Conservation (phyloP, 331 rosid species). For the Quercus tomentella region DNA sequence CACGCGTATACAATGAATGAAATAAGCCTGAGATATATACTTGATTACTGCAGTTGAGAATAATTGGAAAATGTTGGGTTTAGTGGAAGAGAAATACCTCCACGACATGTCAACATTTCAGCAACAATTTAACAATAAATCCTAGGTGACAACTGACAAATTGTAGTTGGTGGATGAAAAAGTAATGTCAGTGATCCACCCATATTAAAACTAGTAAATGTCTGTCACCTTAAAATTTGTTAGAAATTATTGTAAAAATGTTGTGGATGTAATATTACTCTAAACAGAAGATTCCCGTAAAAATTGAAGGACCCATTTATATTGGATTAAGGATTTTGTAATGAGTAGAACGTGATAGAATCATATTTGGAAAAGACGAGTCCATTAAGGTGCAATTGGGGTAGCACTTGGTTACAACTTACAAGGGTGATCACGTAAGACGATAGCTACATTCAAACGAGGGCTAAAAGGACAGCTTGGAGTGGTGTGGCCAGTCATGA, state of each 20-base stretch:
- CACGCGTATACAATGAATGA: background rate
- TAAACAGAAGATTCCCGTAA: background rate
- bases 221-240: too few species aligned
- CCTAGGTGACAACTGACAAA: too few species aligned
- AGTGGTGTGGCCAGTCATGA: conserved; percentile 4
- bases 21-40: too few species aligned
- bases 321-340: conserved; percentile 12
- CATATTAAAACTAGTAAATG: too few species aligned
- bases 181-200: too few species aligned
- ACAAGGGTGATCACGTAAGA: background rate
- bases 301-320: conserved; percentile 22
- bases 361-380: background rate
- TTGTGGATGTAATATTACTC: too few species aligned
- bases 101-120: too few species aligned
- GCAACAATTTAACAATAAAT: too few species aligned
- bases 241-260: too few species aligned
- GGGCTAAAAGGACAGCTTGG: conserved; percentile 14
- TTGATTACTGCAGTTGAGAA: background rate
- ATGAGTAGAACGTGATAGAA: background rate
- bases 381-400: background rate
- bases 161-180: too few species aligned
- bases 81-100: background rate
- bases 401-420: too few species aligned
- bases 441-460: background rate
- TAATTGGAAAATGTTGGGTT: background rate